Base-by-base conservation (phyloP, 2,329 filamentous ascomycete species). In the Karstenula rhodostoma region DNA sequence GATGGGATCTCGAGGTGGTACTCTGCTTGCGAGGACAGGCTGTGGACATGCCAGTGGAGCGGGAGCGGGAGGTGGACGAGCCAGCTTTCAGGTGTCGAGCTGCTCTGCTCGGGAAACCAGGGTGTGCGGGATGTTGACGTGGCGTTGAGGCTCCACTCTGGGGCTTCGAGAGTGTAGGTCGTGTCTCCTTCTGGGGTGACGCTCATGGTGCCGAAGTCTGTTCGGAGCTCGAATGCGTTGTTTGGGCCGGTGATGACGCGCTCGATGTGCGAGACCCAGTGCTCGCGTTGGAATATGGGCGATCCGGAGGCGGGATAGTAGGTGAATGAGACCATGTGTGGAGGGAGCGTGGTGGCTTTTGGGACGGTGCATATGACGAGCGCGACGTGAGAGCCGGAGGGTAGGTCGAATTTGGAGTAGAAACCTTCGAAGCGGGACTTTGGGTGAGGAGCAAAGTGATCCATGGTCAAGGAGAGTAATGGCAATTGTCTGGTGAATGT, bases 21-120 rank as follows among this genome's bases (percentile, higher is more conserved):
- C 3, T 70, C 68, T 54, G 77, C 78, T 1, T 74, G 66, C 1
- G 82, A 83, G 42, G 69, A 74, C 8, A 82, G 74, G 1, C 80
- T 81, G 33, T 83, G 80, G 4, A 84, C 83, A 62, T 84, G 81
- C 83, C 82, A 85, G 61, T 84, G 83, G 2, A 85, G 67, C 1
- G 83, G 83, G 0, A 85, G 68, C 0, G 82, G 82, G 0, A 84
- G 72, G 22, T 79, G 60, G 4, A 80, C 77, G n/a, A 84, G 74
- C 61, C 73, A 74, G 42, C 79, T 78, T 63, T 84, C 82, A 0
- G 83, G 83, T 1, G 81, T 83, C 22, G 69, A 19, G 19, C 54
- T 60, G 37, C 27, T 64, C 48, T 72, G 69, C 25, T 59, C 57
- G 19, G 60, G 10, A 66, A 73, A 17, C 82, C 82, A 84, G 2